Evolutionary conservation across 1,139 yeast genomes (phyloP), one percentile per base, ranked within the genome.

Genomic region (Kluyveromyces marxianus): DNA sequence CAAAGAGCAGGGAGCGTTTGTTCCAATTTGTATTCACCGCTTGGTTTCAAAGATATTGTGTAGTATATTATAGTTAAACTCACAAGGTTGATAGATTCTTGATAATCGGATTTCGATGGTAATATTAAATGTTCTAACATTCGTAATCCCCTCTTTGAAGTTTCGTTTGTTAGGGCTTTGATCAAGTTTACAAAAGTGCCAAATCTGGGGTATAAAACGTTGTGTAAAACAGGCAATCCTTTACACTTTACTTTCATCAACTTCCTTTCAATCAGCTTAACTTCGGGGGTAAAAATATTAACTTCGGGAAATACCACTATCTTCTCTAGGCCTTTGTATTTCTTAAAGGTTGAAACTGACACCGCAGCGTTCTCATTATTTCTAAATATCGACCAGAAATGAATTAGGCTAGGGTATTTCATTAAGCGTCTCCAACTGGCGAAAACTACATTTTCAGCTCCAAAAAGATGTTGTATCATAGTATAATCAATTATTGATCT

Each of bases 141-240:
- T 7, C 34, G 29, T 6, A 32, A 34, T 38, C 43, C 33, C 34
- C 29, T 33, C 4, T 8, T 40, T 14, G 28, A 7, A 5, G 26
- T 10, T 5, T 33, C 31, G 24, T 40, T 40, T 6, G 43, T 34
- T n/a, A 34, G 21, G 3, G 43, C 43, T 26, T 40, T 21, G 14
- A 40, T 40, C 38, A 40, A 27, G 28, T 40, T 40, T 4, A 40
- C 38, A 27, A 40, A 69, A 44, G 57, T 62, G 39, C 51, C 52
- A 57, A 76, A 82, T 49, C 92, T 64, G 2, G 92, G 92, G 55
- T 83, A 83, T n/a, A 84, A 63, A 3, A 81, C 63, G 51, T 81
- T 68, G 10, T 72, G 63, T 30, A 79, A 70, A 26, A 57, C 58
- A 0, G 88, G 85, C 39, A 79, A 66, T 47, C 69, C 77, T 56